These are phyloP conservation scores for Coleophoma crateriformis DNA, from an alignment of 2,329 filamentous ascomycete genomes.

Conservation along the genomic window DNA sequence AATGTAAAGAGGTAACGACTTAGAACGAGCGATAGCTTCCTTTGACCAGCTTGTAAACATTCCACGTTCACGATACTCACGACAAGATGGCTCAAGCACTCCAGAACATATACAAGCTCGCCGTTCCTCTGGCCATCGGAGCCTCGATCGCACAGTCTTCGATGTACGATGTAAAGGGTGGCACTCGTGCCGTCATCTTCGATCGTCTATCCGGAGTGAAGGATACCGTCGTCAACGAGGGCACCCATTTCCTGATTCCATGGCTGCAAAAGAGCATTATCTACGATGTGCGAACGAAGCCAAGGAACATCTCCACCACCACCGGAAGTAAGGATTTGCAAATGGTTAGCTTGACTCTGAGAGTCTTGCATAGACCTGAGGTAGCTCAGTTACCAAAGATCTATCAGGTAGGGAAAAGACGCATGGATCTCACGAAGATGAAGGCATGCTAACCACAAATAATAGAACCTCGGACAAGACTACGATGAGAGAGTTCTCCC, in stretches of 20 bases:
- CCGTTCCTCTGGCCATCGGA: slow-evolving; percentile 68
- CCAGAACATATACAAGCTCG: slow-evolving; percentile 58
- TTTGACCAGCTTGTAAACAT: background rate
- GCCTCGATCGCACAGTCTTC: slow-evolving; percentile 67
- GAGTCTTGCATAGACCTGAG: slow-evolving; percentile 91
- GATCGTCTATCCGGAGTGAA: slow-evolving; percentile 89
- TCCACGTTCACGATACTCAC: background rate
- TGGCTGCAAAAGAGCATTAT: slow-evolving; percentile 94
- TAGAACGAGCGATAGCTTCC: background rate
- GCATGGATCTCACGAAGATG: background rate
- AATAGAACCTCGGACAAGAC: slow-evolving; percentile 88
- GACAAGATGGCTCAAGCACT: slow-evolving; percentile 45
- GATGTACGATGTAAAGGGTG: slow-evolving; percentile 96
- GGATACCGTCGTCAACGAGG: slow-evolving; percentile 88
- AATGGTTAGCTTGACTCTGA: slow-evolving; percentile 97
- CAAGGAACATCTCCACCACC: slow-evolving; percentile 93
- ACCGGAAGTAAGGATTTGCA: slow-evolving; percentile 98
- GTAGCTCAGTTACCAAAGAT: slow-evolving; percentile 93
- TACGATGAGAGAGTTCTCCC: slow-evolving; percentile 98
- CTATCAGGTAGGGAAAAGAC: slow-evolving; percentile 72
- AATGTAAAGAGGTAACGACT: slow-evolving; percentile 1
- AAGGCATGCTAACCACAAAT: background rate
- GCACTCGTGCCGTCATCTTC: slow-evolving; percentile 94
- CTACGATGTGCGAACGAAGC: slow-evolving; percentile 97
- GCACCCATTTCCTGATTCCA: slow-evolving; percentile 91